Conservation (phyloP, 176 grass and related monocot genomes). For the Themeda triandra region DNA sequence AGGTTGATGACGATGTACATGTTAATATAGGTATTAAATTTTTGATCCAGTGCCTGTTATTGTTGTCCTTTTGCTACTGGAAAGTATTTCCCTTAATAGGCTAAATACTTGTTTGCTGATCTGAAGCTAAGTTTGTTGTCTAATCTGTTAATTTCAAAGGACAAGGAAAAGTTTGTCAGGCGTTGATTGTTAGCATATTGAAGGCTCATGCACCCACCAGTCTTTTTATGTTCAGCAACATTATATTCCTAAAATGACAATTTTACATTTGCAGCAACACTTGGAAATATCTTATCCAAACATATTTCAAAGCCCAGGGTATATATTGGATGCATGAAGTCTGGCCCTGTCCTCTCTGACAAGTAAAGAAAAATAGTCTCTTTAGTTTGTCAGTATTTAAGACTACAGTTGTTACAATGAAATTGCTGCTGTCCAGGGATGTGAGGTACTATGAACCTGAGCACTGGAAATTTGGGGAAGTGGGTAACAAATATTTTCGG, state of each 20-base stretch:
- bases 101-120: background rate
- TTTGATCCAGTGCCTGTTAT: background rate
- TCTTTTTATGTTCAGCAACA: background rate
- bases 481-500: conserved; percentile 80
- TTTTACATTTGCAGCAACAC: conserved; percentile 55
- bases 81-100: background rate
- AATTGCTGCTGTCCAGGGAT: conserved; percentile 40
- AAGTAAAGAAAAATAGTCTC: conserved; percentile 40
- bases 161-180: background rate
- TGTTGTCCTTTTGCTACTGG: background rate
- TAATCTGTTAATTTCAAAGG: background rate
- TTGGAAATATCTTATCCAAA: conserved; percentile 73
- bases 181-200: background rate
- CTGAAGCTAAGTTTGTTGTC: background rate
- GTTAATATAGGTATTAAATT: conserved; percentile 83
- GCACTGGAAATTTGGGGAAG: conserved; percentile 92
- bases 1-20: conserved; percentile 94
- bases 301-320: conserved; percentile 65
- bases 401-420: background rate
- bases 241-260: background rate
- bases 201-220: background rate
- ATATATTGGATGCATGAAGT: conserved; percentile 99
- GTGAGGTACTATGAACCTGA: conserved; percentile 89
- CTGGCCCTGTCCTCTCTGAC: conserved; percentile 68
- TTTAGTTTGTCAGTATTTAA: background rate